phyloP scores from a whole-genome alignment of 306 rosid species.

The Dryas drummondii region DNA sequence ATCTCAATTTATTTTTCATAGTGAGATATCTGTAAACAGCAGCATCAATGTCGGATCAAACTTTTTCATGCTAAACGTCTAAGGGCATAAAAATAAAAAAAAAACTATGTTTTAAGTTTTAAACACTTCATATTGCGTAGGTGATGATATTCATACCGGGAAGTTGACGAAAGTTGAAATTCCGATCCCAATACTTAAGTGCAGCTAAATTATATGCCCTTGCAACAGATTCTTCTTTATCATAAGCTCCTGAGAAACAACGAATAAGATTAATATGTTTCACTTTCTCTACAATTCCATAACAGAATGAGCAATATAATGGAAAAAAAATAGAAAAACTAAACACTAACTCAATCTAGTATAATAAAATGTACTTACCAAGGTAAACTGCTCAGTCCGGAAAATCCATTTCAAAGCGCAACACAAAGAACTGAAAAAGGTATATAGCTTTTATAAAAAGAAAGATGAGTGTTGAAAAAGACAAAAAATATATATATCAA shows the following conservation, averaged over 20 bases:
- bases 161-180: conserved; percentile 75
- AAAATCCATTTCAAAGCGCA: conserved; percentile 7
- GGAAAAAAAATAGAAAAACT: no score
- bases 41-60: no score
- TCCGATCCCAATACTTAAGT: conserved; percentile 83
- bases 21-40: no score
- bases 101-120: no score
- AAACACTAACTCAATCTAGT: no score
- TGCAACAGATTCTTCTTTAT: conserved; percentile 73
- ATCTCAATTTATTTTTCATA: no score
- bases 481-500: no score
- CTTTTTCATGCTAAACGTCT: no score
- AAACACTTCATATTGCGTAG: no score
- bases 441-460: no score
- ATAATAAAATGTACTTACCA: conserved; percentile 31
- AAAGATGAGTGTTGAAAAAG: conserved; percentile 13
- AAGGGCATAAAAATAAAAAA: no score
- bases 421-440: not conserved
- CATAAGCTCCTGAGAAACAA: conserved; percentile 69
- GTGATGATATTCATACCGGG: conserved; percentile 44
- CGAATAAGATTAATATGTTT: not conserved
- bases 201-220: conserved; percentile 96
- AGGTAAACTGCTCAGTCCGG: conserved; percentile 44
- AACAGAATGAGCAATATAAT: not conserved
- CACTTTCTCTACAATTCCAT: not conserved